Evolutionary conservation across 495 filamentous ascomycete species (phyloP).

Genomic region (Penicillium simplicissimum): DNA sequence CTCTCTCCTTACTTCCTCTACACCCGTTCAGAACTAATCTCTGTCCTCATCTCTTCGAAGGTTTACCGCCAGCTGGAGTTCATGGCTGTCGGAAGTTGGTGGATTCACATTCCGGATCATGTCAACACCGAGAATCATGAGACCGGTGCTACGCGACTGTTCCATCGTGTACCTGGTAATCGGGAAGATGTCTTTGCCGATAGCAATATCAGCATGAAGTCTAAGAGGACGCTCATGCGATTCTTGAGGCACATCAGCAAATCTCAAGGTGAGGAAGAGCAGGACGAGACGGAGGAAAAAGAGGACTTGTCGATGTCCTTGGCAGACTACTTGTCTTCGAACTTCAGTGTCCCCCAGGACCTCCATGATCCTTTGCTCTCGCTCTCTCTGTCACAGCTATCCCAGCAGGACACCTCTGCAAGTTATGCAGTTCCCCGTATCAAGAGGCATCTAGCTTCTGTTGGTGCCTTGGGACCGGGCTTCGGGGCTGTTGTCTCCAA

Average conservation of each 20-base stretch:
- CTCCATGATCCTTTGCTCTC: conserved; percentile 75
- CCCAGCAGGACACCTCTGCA: conserved; percentile 57
- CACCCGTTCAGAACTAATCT: conserved; percentile 72
- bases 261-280: conserved; percentile 30
- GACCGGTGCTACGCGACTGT: conserved; percentile 15
- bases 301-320: conserved; percentile 52
- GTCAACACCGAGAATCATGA: conserved; percentile 12
- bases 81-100: conserved; percentile 92
- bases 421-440: conserved; percentile 67
- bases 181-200: conserved; percentile 87
- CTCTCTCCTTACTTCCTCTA: conserved; percentile 88
- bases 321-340: conserved; percentile 60
- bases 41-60: conserved; percentile 79
- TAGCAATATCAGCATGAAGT: conserved; percentile 65
- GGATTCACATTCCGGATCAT: conserved; percentile 55
- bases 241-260: conserved; percentile 68
- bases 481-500: conserved; percentile 85
- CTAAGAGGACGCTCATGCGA: conserved; percentile 83
- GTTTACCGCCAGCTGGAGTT: conserved; percentile 90
- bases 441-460: conserved; percentile 78
- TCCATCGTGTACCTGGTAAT: conserved; percentile 74
- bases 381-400: conserved; percentile 70
- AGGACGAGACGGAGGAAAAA: conserved; percentile 17
- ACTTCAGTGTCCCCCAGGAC: conserved; percentile 71
- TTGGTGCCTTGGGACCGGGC: conserved; percentile 81